Evolutionary conservation across 805 yeast genomes (phyloP), one percentile per base, ranked within the genome.

Genomic region (Debaryomyces maramus): DNA sequence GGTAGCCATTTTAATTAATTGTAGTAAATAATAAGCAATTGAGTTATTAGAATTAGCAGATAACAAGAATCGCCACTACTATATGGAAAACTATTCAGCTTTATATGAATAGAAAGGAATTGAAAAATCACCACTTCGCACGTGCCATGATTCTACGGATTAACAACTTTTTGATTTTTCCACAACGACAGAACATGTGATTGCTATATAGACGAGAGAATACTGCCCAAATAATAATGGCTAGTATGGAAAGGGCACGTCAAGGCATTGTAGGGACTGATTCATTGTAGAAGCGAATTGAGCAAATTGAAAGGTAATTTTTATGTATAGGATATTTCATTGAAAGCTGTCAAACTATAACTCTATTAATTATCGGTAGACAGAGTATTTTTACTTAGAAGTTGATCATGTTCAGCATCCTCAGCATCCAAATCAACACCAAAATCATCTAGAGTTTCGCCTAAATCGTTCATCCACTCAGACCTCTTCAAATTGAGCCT

Each of bases 391-490:
- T 11, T 30, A n/a, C 21, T 22, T 13, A 30, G 11, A 11, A 30
- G 34, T 5, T 41, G 38, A 27, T 46, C 51, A 31, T 48, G 52
- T 27, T 53, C 58, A 6, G 50, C 50, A 35, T 61, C 70, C 51
- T 82, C 89, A 2, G 81, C 80, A 1, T 79, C 84, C 6, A 77
- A 43, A 55, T 90, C 97, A 2, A 91, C 98, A 0, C 98, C 98
- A 58, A 80, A 90, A 61, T 88, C 97, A 28, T 75, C 75, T 33
- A 91, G 65, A 9, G 75, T 75, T 53, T 91, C 97, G n/a, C 99
- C 99, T 57, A 83, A 73, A 13, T 74, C 81, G 56, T 86, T 88
- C 40, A 61, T 63, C 95, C 96, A 90, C 30, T 77, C 69, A 10
- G 61, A 67, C 24, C 81, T 57, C 8, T 54, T 50, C 53, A 63